Conservation (phyloP, 2,329 filamentous ascomycete genomes). For the Blumeria graminis region DNA sequence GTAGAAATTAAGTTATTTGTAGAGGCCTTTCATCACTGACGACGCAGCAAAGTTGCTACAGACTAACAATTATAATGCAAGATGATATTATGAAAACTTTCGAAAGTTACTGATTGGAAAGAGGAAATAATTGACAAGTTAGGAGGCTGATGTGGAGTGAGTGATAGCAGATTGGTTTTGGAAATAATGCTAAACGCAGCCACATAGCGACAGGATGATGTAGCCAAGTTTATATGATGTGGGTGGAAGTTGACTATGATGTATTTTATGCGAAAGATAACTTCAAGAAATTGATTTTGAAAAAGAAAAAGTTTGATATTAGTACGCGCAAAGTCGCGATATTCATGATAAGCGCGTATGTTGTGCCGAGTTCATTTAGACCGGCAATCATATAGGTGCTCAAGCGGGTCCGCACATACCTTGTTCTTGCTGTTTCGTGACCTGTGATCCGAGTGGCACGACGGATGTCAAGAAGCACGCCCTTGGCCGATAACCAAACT, state of each 20-base stretch:
- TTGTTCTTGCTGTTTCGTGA: constrained; percentile 1
- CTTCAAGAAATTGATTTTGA: background rate
- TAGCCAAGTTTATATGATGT: background rate
- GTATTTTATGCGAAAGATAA: background rate
- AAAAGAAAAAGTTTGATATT: too few relatives aligned
- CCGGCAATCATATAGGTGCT: background rate
- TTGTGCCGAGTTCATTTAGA: too few relatives aligned
- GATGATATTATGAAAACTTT: background rate
- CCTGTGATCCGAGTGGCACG: background rate
- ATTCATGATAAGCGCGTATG: too few relatives aligned
- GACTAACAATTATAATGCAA: background rate
- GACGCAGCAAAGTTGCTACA: background rate
- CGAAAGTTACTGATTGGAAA: background rate
- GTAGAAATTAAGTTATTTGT: background rate
- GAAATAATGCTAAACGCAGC: background rate
- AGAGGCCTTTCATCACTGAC: background rate
- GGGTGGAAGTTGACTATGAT: background rate
- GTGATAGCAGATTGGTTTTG: background rate
- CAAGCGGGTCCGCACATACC: constrained; percentile 1
- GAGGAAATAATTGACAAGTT: background rate
- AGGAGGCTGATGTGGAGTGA: too few relatives aligned
- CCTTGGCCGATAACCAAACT: background rate
- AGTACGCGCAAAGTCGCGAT: too few relatives aligned
- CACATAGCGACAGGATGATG: background rate
- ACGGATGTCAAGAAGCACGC: background rate